Base-by-base conservation (phyloP, 1,284 basidiomycete species). In the Sanguinoderma infundibulare region DNA sequence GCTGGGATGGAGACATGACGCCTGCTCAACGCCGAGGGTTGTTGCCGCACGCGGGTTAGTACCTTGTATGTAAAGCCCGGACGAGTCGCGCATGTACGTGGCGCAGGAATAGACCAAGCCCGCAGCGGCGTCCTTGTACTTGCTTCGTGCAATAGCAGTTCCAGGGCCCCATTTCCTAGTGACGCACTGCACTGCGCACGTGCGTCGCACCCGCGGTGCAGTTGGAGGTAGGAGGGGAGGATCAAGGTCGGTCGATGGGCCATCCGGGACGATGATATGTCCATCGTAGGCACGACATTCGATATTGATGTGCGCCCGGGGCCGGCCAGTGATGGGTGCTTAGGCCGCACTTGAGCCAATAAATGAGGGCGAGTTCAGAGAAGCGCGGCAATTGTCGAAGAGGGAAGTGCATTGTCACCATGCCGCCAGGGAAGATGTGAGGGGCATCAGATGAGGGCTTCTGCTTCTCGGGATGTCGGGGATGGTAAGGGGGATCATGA, bases 1-100 rank as follows among this genome's bases (percentile, higher is more conserved):
- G 51, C 51, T 15, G 44, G 6, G n/a, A n/a, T n/a, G n/a, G n/a
- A 22, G 44, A 36, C n/a, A 20, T 12, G 34, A 92, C 89, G 72
- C 81, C 32, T 7, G 14, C 46, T 49, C 46, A 28, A 49, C 46
- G 46, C 46, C 46, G 10, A n/a, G 46, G 8, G 46, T 28, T 32
- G 46, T 24, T 32, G 46, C 28, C 32, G 42, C 42, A 15, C 46
- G 28, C 9, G 26, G 12, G 30, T 20, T 8, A 6, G 47, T 10
- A 51, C 32, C 28, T 30, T 49, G 32, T 49, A 49, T n/a, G n/a
- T n/a, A n/a, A n/a, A 15, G 35, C 8, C 35, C 8, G 28, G n/a
- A 14, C 28, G 46, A 49, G 42, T 44, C 14, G n/a, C 20, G 46
- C 28, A 49, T 26, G 26, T 3, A 30, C 44, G 44, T 26, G 46